These are phyloP conservation scores for Trichopus zeylanicus DNA, from an alignment of 116 monocot genomes.

Conservation along the genomic window DNA sequence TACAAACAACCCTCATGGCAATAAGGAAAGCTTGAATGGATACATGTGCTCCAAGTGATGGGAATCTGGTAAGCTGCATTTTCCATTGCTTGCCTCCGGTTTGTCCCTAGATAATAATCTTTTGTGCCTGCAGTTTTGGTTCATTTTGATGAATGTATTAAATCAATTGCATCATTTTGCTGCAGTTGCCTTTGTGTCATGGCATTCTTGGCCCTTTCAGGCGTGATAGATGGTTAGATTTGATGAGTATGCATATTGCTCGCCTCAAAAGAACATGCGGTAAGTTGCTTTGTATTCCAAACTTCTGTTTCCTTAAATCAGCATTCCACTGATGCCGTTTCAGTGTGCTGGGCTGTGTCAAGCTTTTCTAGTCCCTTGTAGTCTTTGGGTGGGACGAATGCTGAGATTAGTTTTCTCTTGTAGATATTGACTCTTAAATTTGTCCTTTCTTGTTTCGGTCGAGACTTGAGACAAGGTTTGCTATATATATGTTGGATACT, in stretches of 20 bases:
- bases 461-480: not conserved
- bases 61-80: not conserved
- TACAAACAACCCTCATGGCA: constrained; percentile 52
- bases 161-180: not conserved
- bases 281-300: no score
- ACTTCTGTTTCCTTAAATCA: no score
- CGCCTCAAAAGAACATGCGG: not conserved
- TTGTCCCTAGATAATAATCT: no score
- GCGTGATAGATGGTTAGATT: no score
- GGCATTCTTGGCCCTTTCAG: not conserved
- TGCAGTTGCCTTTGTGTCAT: not conserved
- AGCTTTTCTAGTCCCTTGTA: not conserved
- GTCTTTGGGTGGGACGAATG: not conserved
- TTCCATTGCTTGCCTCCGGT: not conserved
- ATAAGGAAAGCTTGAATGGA: constrained; percentile 4
- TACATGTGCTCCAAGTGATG: no score
- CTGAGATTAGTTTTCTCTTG: not conserved
- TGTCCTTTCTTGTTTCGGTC: not conserved
- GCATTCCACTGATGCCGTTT: not conserved
- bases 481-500: constrained; percentile 1
- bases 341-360: not conserved
- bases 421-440: not conserved
- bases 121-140: no score
- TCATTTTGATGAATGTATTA: no score
- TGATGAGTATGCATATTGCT: no score